Base-by-base conservation (phyloP, 768 basidiomycete genomes). In the Pleurotus giganteus region DNA sequence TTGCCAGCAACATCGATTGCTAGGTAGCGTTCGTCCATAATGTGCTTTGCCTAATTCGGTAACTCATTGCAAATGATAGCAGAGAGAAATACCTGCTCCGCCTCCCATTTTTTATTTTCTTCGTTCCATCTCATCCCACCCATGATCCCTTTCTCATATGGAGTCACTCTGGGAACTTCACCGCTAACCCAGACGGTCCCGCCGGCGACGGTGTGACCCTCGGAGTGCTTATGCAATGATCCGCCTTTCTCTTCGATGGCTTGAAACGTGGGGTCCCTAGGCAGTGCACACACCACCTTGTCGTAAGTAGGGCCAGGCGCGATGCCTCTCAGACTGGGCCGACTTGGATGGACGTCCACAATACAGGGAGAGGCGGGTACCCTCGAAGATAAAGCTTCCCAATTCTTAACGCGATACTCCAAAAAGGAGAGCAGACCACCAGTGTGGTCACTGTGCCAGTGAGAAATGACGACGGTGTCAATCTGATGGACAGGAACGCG, bases 1-100 rank as follows among this genome's bases (percentile, higher is more conserved):
- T 90, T 92, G 6, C 88, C 90, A n/a, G 75, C 74, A 0, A 94
- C 86, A 66, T 93, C 89, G 23, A 93, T 70, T 0, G 73, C 85
- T 45, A 80, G 83, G 63, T 92, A 94, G 21, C 92, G 76, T 64
- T 94, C 92, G 60, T 93, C 91, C 83, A 86, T 83, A 59, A 94
- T 83, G 46, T 86, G 76, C 88, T 92, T 55, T 3, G 50, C 21
- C 17, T 41, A 11, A 36, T 53, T 56, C 49, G 43, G 36, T 31
- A 34, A 27, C 6, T 28, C 19, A n/a, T 4, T 15, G 9, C 13
- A 13, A 34, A 39, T 12, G 12, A 34, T n/a, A 43, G 27, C 29
- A 43, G 34, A 51, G 5, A n/a, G 9, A 42, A 61, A 44, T 53
- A 85, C 86, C 68, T 79, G 76, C 62, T 89, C 86, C 19, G 71